Evolutionary conservation across 1,284 basidiomycete species (phyloP).

Genomic region (Abortiporus biennis): DNA sequence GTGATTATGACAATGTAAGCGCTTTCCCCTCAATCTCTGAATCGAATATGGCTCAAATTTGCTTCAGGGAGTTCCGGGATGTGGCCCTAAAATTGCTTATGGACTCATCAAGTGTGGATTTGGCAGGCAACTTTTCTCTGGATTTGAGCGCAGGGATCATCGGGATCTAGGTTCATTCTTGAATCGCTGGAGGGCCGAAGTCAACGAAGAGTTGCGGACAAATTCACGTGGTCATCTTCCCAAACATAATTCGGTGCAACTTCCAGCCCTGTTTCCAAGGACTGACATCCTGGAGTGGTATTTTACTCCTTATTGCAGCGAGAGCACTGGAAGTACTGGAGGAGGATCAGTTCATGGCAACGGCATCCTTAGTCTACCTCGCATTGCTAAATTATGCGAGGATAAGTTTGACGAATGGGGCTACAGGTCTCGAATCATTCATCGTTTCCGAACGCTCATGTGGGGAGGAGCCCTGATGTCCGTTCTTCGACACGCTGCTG

Average conservation of each 20-base stretch:
- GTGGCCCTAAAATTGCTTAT: slow-evolving; percentile 29
- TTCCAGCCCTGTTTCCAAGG: slow-evolving; percentile 34
- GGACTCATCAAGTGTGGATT: slow-evolving; percentile 34
- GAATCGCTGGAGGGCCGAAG: slow-evolving; percentile 31
- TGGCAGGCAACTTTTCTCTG: slow-evolving; percentile 40
- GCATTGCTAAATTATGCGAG: slow-evolving; percentile 46
- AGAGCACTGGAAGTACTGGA: slow-evolving; percentile 12
- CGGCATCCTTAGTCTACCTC: slow-evolving; percentile 33
- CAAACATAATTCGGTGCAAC: slow-evolving; percentile 22
- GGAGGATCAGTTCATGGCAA: slow-evolving; percentile 26
- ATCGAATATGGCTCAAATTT: background rate
- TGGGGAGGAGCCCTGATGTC: slow-evolving; percentile 36
- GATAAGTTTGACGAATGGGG: slow-evolving; percentile 52
- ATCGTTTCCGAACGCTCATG: slow-evolving; percentile 33
- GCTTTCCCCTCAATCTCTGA: slow-evolving; percentile 6
- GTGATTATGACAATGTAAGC: slow-evolving; percentile 54
- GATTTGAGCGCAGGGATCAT: slow-evolving; percentile 20
- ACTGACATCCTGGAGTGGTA: slow-evolving; percentile 39
- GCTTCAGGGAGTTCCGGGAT: slow-evolving; percentile 28
- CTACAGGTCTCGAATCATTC: slow-evolving; percentile 32
- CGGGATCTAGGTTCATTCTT: slow-evolving; percentile 26
- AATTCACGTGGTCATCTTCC: slow-evolving; percentile 37
- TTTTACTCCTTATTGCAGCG: slow-evolving; percentile 32
- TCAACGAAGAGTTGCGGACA: slow-evolving; percentile 43
- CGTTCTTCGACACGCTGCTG: slow-evolving; percentile 33